Evolutionary conservation across 2,329 filamentous ascomycete species (phyloP), one percentile per base, ranked within the genome.

Genomic region (Cytospora leucostoma): DNA sequence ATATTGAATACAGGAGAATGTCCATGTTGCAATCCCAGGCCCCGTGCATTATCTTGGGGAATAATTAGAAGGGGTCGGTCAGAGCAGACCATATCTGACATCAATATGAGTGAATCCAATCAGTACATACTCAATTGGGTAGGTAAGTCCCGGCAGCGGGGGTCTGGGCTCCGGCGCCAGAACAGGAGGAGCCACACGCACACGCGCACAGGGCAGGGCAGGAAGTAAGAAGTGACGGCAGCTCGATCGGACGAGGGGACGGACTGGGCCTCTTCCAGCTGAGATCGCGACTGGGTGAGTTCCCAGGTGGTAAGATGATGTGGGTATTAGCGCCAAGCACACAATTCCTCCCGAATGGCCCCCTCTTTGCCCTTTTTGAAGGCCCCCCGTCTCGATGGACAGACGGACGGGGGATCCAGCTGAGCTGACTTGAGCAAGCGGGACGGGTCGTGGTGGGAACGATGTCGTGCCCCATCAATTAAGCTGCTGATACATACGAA

Each of bases 201-300:
- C 37, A 8, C 15, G 19, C 49, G 32, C 49, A 49, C 38, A 33
- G 47, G 37, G 52, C 33, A 35, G 40, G 51, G 52, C 33, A 35
- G 40, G 51, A 64, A 56, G 21, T 64, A 58, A 61, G 47, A 64
- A 56, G 38, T 62, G 60, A 57, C 44, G 57, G 35, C 53, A 62
- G 54, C 60, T 62, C 51, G 54, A 27, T 27, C 27, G 27, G 27
- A 27, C 51, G 54, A 27, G 2, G 2, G 27, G 27, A 27, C 27
- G 27, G 27, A 27, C 27, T 27, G 27, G 27, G 27, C 27, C 4
- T 27, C 27, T 27, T 27, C 27, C 27, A 27, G 27, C 27, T 27
- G 27, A 27, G 27, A 27, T 27, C 27, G 27, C 27, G 27, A 27
- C 27, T 27, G 27, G 27, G 27, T 27, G 27, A 27, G 27, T n/a